phyloP scores from a whole-genome alignment of 2,329 filamentous ascomycete species.

The Alternaria rosae region DNA sequence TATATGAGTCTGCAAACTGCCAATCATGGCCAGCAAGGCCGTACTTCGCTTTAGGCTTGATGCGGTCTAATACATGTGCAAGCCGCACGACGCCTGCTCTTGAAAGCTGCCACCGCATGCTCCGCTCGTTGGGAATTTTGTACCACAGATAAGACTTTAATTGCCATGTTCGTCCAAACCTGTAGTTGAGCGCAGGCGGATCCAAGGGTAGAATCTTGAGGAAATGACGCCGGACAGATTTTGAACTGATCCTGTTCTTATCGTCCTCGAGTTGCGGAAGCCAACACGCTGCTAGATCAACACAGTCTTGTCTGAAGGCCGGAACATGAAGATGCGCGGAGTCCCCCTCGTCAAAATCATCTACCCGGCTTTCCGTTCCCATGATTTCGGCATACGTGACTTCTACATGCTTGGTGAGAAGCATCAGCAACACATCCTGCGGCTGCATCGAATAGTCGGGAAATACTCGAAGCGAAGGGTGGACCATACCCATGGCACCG shows the following conservation, averaged over 20 bases:
- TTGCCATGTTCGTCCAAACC: not conserved
- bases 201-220: not conserved
- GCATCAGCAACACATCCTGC: not conserved
- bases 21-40: too few relatives aligned
- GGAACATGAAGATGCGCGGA: too few relatives aligned
- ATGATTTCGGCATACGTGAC: too few relatives aligned
- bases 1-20: too few relatives aligned
- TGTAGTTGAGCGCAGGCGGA: not conserved
- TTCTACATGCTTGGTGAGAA: not conserved
- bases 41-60: too few relatives aligned
- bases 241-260: not conserved
- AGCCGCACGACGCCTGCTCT: too few relatives aligned
- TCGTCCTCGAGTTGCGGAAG: not conserved
- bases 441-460: not conserved
- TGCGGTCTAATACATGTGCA: too few relatives aligned
- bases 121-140: accelerated
- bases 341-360: too few relatives aligned
- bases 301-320: not conserved
- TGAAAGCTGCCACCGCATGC: not conserved
- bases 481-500: not conserved
- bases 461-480: not conserved
- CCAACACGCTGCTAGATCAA: not conserved
- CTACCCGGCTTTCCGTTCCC: too few relatives aligned
- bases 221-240: not conserved
- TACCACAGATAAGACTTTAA: not conserved